Base-by-base conservation (phyloP, 768 basidiomycete genomes). In the Lactarius trivialis region DNA sequence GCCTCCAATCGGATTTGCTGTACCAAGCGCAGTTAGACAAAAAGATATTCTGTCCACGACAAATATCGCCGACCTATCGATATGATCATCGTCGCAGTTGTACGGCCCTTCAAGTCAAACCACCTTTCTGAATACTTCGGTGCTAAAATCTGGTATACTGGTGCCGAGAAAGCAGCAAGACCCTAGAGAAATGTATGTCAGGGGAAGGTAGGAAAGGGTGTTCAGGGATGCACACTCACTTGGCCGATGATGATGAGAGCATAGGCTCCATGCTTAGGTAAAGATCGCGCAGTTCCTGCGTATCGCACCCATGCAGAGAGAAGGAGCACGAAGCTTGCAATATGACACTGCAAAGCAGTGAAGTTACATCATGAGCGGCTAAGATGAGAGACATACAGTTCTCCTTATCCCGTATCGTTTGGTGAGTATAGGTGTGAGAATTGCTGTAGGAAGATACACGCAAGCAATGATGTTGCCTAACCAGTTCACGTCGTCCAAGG, bases 51-150 rank as follows among this genome's bases (percentile, higher is more conserved):
- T 4, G 7, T 4, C 32, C 8, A 2, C 15, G 12, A 19, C 30
- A 26, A 51, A 51, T 48, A n/a, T 30, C 1, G 7, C 19, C 26
- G 36, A 78, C 81, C 74, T 32, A 83, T 68, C 9, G 81, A 76
- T 56, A 84, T 75, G 39, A 80, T 51, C 81, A 82, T 82, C n/a
- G 82, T 93, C 14, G 89, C 89, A 0, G 91, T 92, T 2, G 88
- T 91, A 45, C 91, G 79, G 15, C 86, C 84, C 61, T 81, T 76
- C 52, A 91, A 73, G 63, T 88, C 84, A 68, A 93, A 93, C 91
- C 91, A 93, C 34, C 75, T 82, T 70, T 93, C 88, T 0, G 91
- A 91, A 72, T 87, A 93, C 56, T 82, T 85, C 1, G 91, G 89
- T 6, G 87, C 88, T 9, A 92, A 74, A 28, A 93, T 81, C 73